Percentiles rank a stretch among this genome's conserved stretches.
Conservation (phyloP, 495 filamentous ascomycete genomes). For the Oleoguttula mirabilis region DNA sequence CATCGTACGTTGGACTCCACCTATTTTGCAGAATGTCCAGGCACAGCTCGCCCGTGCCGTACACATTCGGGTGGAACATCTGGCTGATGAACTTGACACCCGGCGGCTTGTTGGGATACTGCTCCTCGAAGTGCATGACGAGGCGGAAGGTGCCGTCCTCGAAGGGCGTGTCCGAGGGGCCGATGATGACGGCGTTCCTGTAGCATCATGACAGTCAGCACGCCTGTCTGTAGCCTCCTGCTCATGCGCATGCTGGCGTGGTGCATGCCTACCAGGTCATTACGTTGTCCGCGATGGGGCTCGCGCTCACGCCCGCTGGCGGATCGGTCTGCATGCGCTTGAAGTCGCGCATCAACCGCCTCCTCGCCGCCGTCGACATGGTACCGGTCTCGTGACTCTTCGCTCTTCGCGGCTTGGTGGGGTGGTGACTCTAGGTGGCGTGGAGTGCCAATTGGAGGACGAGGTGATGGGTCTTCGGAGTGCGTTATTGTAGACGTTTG, state of each 20-base stretch:
- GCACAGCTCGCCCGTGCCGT: slow-evolving; percentile 91
- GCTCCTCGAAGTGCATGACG: slow-evolving; percentile 98
- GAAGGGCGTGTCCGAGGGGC: slow-evolving; percentile 92
- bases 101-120: slow-evolving; percentile 95
- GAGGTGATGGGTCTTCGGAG: too few species aligned
- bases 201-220: not conserved
- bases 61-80: slow-evolving; percentile 99
- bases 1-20: slow-evolving; percentile 98
- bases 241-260: too few species aligned
- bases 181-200: slow-evolving; percentile 99
- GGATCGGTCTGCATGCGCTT: slow-evolving; percentile 98
- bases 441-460: too few species aligned
- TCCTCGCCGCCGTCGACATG: slow-evolving; percentile 25
- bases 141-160: slow-evolving; percentile 96
- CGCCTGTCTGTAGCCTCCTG: too few species aligned
- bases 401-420: not conserved
- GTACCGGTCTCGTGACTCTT: not conserved
- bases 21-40: slow-evolving; percentile 95
- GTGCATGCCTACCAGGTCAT: slow-evolving; percentile 77
- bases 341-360: slow-evolving; percentile 26
- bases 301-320: slow-evolving; percentile 91
- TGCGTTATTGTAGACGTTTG: too few species aligned
- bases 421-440: too few species aligned
- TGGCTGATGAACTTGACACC: slow-evolving; percentile 96
- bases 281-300: slow-evolving; percentile 93